Base-by-base conservation (phyloP, 2,329 filamentous ascomycete genomes). In the Karstenula rhodostoma region DNA sequence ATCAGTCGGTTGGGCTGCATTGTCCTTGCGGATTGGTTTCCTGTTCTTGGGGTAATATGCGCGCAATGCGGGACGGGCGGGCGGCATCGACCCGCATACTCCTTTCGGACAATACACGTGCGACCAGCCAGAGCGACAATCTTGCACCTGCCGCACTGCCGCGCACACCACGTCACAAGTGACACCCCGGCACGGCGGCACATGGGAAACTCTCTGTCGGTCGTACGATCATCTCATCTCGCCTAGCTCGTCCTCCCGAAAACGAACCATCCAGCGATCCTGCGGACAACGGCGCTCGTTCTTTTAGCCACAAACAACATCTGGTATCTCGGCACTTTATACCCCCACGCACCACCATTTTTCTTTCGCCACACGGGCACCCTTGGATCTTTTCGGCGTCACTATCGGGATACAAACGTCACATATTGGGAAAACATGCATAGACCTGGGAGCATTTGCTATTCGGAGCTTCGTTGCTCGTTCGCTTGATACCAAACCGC, bases 71-170 rank as follows among this genome's bases (percentile, higher is more conserved):
- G 55, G 59, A 55, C 59, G 50, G 51, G 43, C 47, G 57, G 53
- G 51, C 50, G 58, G 58, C 53, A 49, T 62, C 61, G 59, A 62
- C 56, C 62, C 60, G 60, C 52, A 60, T 61, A 55, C 58, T 59
- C 40, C 29, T 60, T 63, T 61, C 29, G 58, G 60, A 56, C 46
- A 46, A 25, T 19, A 57, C 23, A 25, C 48, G 47, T 49, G 53
- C 59, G 44, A 44, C 17, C 42, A 56, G 19, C 46, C 5, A 37
- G 12, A 47, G 27, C 46, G 27, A 35, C 15, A 19, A 25, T 27
- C 13, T 56, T 48, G 43, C 53, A 59, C 43, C 23, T 60, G 54
- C 49, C 57, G 60, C 56, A 46, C 40, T 49, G 56, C 46, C 10
- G 56, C n/a, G 4, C 17, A 7, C 22, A 48, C 22, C 54, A 40